Evolutionary conservation across 2,329 filamentous ascomycete species (phyloP), one percentile per base, ranked within the genome.

Genomic region (Colletotrichum karsti): DNA sequence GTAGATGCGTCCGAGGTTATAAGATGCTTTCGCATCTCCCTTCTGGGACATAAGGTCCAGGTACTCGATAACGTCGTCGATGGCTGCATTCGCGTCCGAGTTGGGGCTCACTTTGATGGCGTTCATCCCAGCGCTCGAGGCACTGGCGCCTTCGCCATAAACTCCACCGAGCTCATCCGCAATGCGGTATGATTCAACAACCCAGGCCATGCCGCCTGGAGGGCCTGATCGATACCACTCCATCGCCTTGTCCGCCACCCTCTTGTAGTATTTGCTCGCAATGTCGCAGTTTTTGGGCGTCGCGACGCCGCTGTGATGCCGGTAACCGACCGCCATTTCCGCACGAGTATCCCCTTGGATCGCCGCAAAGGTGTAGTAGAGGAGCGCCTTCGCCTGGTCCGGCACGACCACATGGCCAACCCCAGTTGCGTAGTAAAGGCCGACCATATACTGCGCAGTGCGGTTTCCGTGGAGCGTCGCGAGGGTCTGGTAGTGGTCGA

Each of bases 291-390:
- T 93, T 74, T 93, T 92, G 0, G 93, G 88, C 3, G 94, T 93
- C 6, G 93, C 93, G 69, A 99, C 93, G 3, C 95, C 96, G 24
- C 89, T 88, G 72, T 96, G 90, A 76, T 98, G 90, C 54, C 96
- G 90, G 74, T 94, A 97, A 4, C 91, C 97, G 6, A 97, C 86
- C 0, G 95, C 95, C 96, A 99, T 98, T 80, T 98, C 92, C 6
- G 95, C 95, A 62, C 91, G 88, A 15, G 91, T 92, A 76, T 97
- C 90, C 20, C 94, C 95, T 61, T 89, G 89, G 71, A 94, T 86
- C 1, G 96, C 96, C 0, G 96, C 95, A 77, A 98, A 96, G 0
- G 93, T 97, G 78, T 99, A 95, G 79, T 98, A 98, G 42, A 98
- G 84, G 74, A 98, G 85, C 4, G 96, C 94, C 79, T 94, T 95